Conservation (phyloP, 2,329 filamentous ascomycete species). For the Colletotrichum sp. region DNA sequence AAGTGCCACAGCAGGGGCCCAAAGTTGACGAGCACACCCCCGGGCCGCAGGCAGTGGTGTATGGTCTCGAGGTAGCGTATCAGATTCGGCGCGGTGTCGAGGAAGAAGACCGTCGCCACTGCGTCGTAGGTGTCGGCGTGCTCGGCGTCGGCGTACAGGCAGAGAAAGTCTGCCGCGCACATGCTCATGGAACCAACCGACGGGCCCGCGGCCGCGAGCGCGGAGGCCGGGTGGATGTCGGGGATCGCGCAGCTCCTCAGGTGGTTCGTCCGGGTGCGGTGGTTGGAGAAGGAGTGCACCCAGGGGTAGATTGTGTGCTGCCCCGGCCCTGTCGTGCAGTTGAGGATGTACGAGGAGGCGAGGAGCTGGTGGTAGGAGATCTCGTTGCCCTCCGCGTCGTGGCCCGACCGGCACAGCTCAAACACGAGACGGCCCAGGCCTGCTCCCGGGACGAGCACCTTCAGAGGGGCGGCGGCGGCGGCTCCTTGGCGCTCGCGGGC, state of each 20-base stretch:
- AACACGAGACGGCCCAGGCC: conserved; percentile 89
- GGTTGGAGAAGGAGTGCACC: conserved; percentile 87
- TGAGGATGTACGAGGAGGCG: conserved; percentile 78
- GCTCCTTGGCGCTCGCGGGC: conserved; percentile 30
- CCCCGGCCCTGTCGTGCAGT: conserved; percentile 62
- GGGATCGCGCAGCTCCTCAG: conserved; percentile 76
- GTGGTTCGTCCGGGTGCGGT: conserved; percentile 74
- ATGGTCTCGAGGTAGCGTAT: conserved; percentile 90
- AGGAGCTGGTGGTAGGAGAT: conserved; percentile 98
- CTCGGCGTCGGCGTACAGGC: conserved; percentile 73
- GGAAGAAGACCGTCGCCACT: conserved; percentile 91
- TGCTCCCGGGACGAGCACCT: conserved; percentile 85
- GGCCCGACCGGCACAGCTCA: conserved; percentile 78
- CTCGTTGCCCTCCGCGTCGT: conserved; percentile 84
- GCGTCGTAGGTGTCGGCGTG: conserved; percentile 73
- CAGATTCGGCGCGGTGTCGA: conserved; percentile 94
- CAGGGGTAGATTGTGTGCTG: conserved; percentile 84
- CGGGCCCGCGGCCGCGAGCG: conserved; percentile 44
- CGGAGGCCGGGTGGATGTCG: conserved; percentile 74
- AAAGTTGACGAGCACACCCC: conserved; percentile 86
- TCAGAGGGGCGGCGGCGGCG: conserved; percentile 44
- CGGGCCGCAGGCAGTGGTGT: conserved; percentile 73
- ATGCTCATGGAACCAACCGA: conserved; percentile 78
- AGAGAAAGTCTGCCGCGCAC: conserved; percentile 90
- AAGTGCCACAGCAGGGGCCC: conserved; percentile 97